Percentiles rank a stretch among this genome's conserved stretches.
These are phyloP conservation scores for Leishmania gerbilli DNA, from an alignment of 208 protist species.

Conservation along the genomic window DNA sequence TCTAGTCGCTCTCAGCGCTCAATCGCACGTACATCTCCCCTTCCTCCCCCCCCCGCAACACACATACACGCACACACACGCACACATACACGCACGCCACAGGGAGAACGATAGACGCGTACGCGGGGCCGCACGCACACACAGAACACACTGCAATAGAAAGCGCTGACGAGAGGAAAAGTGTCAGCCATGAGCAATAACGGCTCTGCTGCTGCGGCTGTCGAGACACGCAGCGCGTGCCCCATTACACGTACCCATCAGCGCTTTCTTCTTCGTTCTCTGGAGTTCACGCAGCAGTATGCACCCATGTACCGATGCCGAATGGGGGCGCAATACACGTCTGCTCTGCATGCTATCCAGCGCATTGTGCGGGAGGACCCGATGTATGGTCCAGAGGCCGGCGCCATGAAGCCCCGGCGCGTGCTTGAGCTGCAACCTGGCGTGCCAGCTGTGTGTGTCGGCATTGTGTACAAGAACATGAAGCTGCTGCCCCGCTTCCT, in stretches of 20 bases:
- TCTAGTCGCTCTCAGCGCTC: not conserved
- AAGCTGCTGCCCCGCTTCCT: constrained; percentile 85
- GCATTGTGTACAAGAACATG: constrained; percentile 92
- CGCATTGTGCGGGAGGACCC: constrained; percentile 17
- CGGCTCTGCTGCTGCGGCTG: not conserved
- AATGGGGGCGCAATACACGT: constrained; percentile 48
- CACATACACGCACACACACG: not conserved
- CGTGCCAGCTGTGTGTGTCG: constrained; percentile 62
- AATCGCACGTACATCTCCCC: not conserved
- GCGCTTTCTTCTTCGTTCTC: constrained; percentile 75
- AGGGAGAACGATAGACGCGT: not conserved
- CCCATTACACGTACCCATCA: constrained; percentile 76
- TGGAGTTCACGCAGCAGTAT: constrained; percentile 87
- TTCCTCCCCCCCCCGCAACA: not conserved
- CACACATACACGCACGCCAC: not conserved
- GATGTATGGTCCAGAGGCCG: not conserved
- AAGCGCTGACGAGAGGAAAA: not conserved
- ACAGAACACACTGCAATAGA: not conserved
- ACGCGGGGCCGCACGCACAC: not conserved
- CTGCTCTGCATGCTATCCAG: constrained; percentile 44
- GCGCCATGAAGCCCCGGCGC: constrained; percentile 22
- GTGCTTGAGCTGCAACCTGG: constrained; percentile 73
- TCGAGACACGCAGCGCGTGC: constrained; percentile 48
- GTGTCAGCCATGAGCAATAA: not conserved
- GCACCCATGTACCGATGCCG: constrained; percentile 84